phyloP scores from a whole-genome alignment of 2,329 filamentous ascomycete species.

The Colletotrichum orchidophilum region DNA sequence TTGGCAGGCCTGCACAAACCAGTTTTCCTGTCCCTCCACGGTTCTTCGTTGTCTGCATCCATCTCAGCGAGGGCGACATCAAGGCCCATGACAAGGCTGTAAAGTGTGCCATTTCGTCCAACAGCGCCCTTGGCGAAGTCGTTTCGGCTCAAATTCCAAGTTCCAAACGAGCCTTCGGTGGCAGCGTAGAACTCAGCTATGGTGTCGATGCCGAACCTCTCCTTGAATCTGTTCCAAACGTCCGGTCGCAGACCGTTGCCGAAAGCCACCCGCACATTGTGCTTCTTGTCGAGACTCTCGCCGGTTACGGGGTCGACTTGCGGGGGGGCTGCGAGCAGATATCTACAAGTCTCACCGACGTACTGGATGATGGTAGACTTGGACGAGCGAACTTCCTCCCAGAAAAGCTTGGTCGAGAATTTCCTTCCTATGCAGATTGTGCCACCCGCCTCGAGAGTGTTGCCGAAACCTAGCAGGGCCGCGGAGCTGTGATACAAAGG shows the following conservation, averaged over 20 bases:
- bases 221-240: constrained; percentile 85
- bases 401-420: constrained; percentile 82
- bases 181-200: constrained; percentile 85
- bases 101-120: constrained; percentile 74
- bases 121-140: constrained; percentile 80
- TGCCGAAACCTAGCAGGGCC: constrained; percentile 72
- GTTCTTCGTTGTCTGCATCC: constrained; percentile 75
- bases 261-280: constrained; percentile 78
- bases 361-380: constrained; percentile 84
- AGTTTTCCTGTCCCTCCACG: constrained; percentile 73
- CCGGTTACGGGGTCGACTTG: constrained; percentile 71
- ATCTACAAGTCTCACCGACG: constrained; percentile 87
- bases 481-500: constrained; percentile 89
- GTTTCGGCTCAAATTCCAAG: constrained; percentile 80
- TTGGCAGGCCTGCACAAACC: constrained; percentile 72
- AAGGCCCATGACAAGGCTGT: constrained; percentile 60
- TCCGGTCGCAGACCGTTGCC: constrained; percentile 89
- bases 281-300: constrained; percentile 75
- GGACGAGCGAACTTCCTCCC: constrained; percentile 76
- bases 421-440: constrained; percentile 79
- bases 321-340: constrained; percentile 75
- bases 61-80: constrained; percentile 71
- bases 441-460: constrained; percentile 67
- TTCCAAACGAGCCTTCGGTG: constrained; percentile 75
- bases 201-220: constrained; percentile 78